Evolutionary conservation across 139 green algal genomes (phyloP), one percentile per base, ranked within the genome.

Genomic region (Tetratostichococcus sp.): DNA sequence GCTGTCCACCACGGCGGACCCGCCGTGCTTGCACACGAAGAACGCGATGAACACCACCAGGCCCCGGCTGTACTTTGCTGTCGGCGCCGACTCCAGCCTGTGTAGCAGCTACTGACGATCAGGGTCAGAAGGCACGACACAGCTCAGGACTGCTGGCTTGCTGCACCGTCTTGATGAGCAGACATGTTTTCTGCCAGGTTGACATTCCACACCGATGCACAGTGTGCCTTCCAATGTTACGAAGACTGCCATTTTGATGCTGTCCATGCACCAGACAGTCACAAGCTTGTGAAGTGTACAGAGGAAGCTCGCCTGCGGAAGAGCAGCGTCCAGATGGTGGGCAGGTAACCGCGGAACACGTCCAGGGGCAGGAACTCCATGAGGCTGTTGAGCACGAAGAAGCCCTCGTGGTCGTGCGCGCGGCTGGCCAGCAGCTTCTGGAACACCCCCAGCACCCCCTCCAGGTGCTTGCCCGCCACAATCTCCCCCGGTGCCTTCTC

Each of bases 341-440:
- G 79, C 70, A 95, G 34, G 74, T 88, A 92, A 28, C 84, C 77
- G 43, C 79, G 67, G 42, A 94, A 82, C 5, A 79, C 31, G 1
- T 67, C 43, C 3, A 86, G 58, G 1, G 83, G 82, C 33, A 97
- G 72, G 34, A 86, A 73, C 77, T 91, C 79, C 70, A 95, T 81
- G 34, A 99, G 77, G 2, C 87, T 85, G 73, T 92, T 88, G 28
- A 98, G 76, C n/a, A 99, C 87, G 57, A 80, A 77, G 71, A 98
- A 97, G 70, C 91, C 95, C 71, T 98, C 86, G 65, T 97, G 91
- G 82, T 98, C 95, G 42, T 94, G 90, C 28, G 86, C 80, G 58
- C 92, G 92, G 69, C 70, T 86, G 57, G 90, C 86, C 4, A 97
- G 75, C 66, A 99, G 85, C 88, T 97, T 97, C 85, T 98, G 92